A percentile compares a stretch with the other conserved stretches of the same genome.
These are phyloP conservation scores for Sugiyamaella pinicola DNA, from an alignment of 1,139 yeast genomes.

Conservation along the genomic window DNA sequence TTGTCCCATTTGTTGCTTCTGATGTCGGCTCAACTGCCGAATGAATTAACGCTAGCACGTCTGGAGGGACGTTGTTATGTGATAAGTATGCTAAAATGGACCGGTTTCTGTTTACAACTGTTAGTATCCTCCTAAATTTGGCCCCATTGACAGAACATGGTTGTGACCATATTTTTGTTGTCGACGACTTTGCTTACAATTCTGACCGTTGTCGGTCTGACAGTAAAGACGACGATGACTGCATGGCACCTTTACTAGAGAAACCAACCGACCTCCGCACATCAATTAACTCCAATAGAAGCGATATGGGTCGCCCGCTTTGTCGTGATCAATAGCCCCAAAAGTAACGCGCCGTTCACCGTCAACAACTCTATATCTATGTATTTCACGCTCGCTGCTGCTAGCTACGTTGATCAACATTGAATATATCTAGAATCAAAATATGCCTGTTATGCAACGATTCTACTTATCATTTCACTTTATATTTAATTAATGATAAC, in stretches of 20 bases:
- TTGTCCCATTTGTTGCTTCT: background rate
- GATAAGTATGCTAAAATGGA: slow-evolving; percentile 39
- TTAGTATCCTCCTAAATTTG: background rate
- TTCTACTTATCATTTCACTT: background rate
- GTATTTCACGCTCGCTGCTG: background rate
- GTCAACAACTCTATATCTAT: too few species aligned
- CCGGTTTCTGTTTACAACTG: slow-evolving; percentile 30
- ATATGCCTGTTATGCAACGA: background rate
- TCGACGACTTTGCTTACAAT: slow-evolving; percentile 26
- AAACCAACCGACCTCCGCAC: background rate
- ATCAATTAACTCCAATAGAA: background rate
- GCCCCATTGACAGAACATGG: too few species aligned
- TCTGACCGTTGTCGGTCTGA: slow-evolving; percentile 36
- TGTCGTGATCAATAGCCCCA: too few species aligned
- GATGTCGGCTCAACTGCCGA: slow-evolving; percentile 5
- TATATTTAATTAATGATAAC: background rate
- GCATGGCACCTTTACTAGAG: slow-evolving; percentile 5
- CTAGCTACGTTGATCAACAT: background rate
- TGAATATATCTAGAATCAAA: background rate
- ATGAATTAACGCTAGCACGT: slow-evolving; percentile 12
- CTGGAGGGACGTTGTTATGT: slow-evolving; percentile 28
- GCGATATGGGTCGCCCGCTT: too few species aligned
- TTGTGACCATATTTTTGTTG: background rate
- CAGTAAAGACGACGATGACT: slow-evolving; percentile 29
- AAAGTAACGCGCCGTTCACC: too few species aligned